Conservation (phyloP, 352 stramenopile genomes). For the Pelagophyceae sp. region DNA sequence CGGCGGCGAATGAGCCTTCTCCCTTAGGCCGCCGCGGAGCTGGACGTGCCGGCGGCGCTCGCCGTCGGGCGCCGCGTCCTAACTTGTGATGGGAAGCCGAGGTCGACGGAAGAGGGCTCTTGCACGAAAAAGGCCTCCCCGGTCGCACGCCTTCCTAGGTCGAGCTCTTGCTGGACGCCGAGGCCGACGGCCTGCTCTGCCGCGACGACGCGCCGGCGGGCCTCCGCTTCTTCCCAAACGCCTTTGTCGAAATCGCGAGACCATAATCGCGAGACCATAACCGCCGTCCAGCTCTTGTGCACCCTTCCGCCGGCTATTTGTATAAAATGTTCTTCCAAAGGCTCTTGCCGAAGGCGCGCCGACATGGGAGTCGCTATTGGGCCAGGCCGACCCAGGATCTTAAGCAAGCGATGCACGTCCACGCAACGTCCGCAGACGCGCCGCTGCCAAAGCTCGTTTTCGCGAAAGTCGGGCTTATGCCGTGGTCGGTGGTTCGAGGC, state of each 20-base stretch:
- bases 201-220: neutral
- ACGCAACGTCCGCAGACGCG: too few species aligned
- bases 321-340: too few species aligned
- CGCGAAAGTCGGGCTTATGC: too few species aligned
- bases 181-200: neutral
- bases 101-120: neutral
- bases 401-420: too few species aligned
- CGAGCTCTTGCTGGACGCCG: neutral
- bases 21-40: neutral
- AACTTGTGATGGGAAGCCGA: neutral
- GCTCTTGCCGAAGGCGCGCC: too few species aligned
- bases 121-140: neutral
- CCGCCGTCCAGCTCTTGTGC: too few species aligned
- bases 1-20: neutral
- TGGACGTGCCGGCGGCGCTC: neutral
- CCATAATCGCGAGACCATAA: too few species aligned
- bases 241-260: neutral
- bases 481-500: too few species aligned
- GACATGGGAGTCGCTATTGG: too few species aligned
- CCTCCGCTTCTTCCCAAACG: conserved; percentile 11
- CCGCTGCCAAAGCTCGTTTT: too few species aligned
- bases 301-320: too few species aligned
- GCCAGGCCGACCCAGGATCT: too few species aligned
- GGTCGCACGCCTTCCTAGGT: neutral
- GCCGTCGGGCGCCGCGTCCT: neutral